Evolutionary conservation across 768 basidiomycete genomes (phyloP).

Genomic region (Naganishia onofrii): DNA sequence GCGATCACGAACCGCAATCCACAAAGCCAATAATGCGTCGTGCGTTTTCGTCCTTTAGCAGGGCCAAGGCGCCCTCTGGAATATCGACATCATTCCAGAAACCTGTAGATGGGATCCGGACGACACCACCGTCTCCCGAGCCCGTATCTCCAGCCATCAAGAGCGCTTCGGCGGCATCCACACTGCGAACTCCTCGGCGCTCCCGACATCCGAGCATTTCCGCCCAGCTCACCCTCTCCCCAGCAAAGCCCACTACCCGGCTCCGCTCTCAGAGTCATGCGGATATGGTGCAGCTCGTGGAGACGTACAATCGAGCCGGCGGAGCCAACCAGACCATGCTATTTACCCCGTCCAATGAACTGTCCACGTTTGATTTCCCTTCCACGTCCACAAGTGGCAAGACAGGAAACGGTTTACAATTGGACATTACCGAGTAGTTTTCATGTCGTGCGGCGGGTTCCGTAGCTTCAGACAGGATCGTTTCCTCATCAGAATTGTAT

Average conservation of each 20-base stretch:
- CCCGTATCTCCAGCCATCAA: background rate
- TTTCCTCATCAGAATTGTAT: conserved; percentile 1
- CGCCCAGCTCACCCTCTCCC: conserved; percentile 24
- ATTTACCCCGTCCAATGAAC: conserved; percentile 35
- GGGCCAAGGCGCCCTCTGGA: background rate
- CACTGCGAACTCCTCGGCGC: background rate
- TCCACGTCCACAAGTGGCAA: background rate
- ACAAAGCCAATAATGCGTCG: conserved; percentile 8
- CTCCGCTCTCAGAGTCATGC: conserved; percentile 43
- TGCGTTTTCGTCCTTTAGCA: conserved; percentile 14
- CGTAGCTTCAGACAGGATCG: background rate
- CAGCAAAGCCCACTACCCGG: conserved; percentile 29
- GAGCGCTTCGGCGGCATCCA: conserved; percentile 5
- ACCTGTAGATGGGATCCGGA: background rate
- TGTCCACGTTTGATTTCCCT: background rate
- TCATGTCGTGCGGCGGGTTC: background rate
- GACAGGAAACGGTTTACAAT: background rate
- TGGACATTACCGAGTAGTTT: background rate
- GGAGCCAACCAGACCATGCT: conserved; percentile 49
- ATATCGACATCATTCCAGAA: background rate
- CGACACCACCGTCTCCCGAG: background rate
- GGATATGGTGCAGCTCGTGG: conserved; percentile 46
- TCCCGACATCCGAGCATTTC: conserved; percentile 25
- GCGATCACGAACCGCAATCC: background rate
- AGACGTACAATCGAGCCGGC: conserved; percentile 47